Evolutionary conservation across 2,329 filamentous ascomycete genomes (phyloP).

Genomic region (Ilyonectria destructans): DNA sequence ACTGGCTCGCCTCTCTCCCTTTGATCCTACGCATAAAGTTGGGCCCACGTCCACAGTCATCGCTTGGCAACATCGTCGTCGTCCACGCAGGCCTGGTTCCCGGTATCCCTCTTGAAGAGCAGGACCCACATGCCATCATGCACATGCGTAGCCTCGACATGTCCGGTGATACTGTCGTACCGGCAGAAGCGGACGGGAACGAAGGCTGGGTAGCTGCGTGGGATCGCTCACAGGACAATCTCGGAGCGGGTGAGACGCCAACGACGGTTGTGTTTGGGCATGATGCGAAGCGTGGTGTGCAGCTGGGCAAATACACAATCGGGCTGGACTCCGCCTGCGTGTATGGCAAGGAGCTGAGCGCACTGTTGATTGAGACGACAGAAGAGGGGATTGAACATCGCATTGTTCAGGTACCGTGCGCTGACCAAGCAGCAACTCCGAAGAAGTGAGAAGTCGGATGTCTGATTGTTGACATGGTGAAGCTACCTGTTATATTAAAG

Average conservation of each 20-base stretch:
- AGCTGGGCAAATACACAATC: constrained; percentile 76
- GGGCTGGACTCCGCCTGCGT: constrained; percentile 88
- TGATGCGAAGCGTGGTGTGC: constrained; percentile 79
- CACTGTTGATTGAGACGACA: constrained; percentile 29
- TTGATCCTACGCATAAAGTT: constrained; percentile 38
- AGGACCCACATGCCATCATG: constrained; percentile 85
- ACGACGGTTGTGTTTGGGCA: constrained; percentile 87
- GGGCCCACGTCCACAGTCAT: constrained; percentile 33
- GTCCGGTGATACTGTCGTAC: background rate
- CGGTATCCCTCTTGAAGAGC: constrained; percentile 76
- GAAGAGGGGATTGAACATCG: constrained; percentile 21
- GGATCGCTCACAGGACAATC: background rate
- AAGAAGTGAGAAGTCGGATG: background rate
- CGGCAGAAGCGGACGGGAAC: background rate
- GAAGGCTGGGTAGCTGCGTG: background rate
- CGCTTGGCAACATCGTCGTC: constrained; percentile 61
- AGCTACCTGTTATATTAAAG: no score
- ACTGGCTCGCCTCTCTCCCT: constrained; percentile 35
- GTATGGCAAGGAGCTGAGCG: constrained; percentile 63
- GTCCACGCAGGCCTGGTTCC: constrained; percentile 89
- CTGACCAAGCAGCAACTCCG: background rate
- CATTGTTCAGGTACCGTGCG: constrained; percentile 21
- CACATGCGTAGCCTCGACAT: constrained; percentile 84
- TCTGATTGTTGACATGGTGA: no score
- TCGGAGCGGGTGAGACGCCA: constrained; percentile 43